Conservation (phyloP, 2,329 filamentous ascomycete genomes). For the Aspergillus viridinutans region DNA sequence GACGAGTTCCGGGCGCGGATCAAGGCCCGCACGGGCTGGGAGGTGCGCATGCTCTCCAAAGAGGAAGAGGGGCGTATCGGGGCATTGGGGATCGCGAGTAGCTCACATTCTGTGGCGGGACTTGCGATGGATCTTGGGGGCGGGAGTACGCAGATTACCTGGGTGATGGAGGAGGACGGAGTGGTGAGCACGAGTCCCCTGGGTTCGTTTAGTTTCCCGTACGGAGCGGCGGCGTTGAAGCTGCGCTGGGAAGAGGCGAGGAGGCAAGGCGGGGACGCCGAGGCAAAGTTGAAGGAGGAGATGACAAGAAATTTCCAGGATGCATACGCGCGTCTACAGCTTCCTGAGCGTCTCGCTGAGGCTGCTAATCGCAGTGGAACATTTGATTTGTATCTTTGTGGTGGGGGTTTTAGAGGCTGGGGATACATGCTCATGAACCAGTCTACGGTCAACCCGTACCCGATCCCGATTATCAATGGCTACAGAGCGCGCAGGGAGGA, state of each 20-base stretch:
- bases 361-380: conserved; percentile 44
- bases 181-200: conserved; percentile 48
- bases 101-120: conserved; percentile 65
- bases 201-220: conserved; percentile 63
- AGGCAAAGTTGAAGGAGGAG: conserved; percentile 49
- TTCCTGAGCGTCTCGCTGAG: conserved; percentile 52
- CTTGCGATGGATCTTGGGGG: conserved; percentile 85
- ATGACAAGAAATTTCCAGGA: conserved; percentile 56
- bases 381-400: conserved; percentile 76
- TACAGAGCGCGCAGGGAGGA: conserved; percentile 61
- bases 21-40: conserved; percentile 58
- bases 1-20: conserved; percentile 65
- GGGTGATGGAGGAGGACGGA: conserved; percentile 54
- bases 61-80: conserved; percentile 79
- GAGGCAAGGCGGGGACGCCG: conserved; percentile 41
- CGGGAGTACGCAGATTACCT: conserved; percentile 66
- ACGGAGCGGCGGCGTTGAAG: conserved; percentile 64
- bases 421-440: conserved; percentile 83
- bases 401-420: conserved; percentile 86
- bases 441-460: conserved; percentile 70
- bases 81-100: conserved; percentile 76
- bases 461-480: conserved; percentile 75
- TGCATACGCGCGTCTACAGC: conserved; percentile 55
- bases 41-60: conserved; percentile 69
- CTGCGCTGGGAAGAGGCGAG: conserved; percentile 49